These are phyloP conservation scores for Scalesia atractyloides DNA, from an alignment of 129 eudicot species.

Conservation along the genomic window DNA sequence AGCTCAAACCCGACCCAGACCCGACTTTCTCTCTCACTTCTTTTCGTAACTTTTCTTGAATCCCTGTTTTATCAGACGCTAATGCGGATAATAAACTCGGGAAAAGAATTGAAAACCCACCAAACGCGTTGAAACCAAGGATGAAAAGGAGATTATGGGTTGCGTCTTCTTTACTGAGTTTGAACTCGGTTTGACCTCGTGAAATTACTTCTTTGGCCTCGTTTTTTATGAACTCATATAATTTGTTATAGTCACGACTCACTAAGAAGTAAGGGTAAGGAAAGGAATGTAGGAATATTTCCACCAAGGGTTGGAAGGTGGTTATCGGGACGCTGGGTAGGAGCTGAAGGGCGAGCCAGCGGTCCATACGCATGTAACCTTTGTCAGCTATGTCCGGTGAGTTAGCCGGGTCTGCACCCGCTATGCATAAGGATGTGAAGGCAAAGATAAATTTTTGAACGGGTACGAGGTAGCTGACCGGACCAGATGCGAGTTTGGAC, in stretches of 20 bases:
- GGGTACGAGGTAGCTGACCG: conserved; percentile 31
- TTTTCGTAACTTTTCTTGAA: conserved; percentile 37
- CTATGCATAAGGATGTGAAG: conserved; percentile 26
- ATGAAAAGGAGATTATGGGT: conserved; percentile 55
- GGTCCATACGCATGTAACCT: conserved; percentile 28
- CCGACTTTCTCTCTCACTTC: conserved; percentile 41
- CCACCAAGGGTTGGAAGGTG: conserved; percentile 45
- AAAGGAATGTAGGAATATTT: conserved; percentile 50
- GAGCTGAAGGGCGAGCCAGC: conserved; percentile 38
- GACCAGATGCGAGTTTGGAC: conserved; percentile 29
- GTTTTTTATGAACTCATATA: conserved; percentile 41
- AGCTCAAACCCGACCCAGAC: conserved; percentile 29
- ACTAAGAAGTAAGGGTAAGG: conserved; percentile 43
- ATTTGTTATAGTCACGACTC: conserved; percentile 40
- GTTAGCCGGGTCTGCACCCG: conserved; percentile 35
- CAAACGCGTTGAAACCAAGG: conserved; percentile 58
- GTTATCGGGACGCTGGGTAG: conserved; percentile 33
- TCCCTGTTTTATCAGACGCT: conserved; percentile 24
- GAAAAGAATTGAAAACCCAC: conserved; percentile 44
- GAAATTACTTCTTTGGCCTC: conserved; percentile 32
- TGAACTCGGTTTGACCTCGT: conserved; percentile 44
- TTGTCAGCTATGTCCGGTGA: conserved; percentile 33
- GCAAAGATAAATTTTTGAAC: conserved; percentile 29
- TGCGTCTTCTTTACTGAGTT: conserved; percentile 51
- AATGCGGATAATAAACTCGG: conserved; percentile 36